A percentile compares a stretch with the other conserved stretches of the same genome.
Conservation (phyloP, 768 basidiomycete genomes). For the Mycena rebaudengoi region DNA sequence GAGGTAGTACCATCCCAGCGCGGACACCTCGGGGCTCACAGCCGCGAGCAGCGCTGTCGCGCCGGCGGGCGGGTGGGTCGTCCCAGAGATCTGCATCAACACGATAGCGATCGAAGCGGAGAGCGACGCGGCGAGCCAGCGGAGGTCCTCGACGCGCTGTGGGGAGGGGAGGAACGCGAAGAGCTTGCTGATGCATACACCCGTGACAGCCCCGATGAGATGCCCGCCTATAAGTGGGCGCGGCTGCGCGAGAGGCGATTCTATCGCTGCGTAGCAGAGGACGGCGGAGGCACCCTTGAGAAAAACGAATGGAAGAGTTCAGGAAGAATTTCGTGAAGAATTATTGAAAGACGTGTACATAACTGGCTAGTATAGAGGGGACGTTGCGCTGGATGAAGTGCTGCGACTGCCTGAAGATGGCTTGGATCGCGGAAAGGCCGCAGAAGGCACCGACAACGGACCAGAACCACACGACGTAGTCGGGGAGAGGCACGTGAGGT, state of each 20-base stretch:
- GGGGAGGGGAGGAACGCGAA: constrained; percentile 55
- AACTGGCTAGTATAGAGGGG: constrained; percentile 57
- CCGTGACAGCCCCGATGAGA: constrained; percentile 56
- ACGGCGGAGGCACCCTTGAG: constrained; percentile 63
- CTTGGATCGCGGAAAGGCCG: constrained; percentile 59
- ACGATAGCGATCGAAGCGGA: constrained; percentile 53
- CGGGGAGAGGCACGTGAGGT: constrained; percentile 39
- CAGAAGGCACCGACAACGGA: constrained; percentile 62
- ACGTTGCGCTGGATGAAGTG: constrained; percentile 57
- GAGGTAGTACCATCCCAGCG: constrained; percentile 62
- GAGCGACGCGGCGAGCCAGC: constrained; percentile 59
- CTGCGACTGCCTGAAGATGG: constrained; percentile 54
- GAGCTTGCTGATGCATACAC: constrained; percentile 60
- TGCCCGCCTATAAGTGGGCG: constrained; percentile 60
- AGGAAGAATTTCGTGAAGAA: no score
- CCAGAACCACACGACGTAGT: constrained; percentile 57
- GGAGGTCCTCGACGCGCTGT: constrained; percentile 49
- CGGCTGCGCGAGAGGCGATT: constrained; percentile 62
- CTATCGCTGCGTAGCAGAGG: constrained; percentile 61
- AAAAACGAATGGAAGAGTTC: no score
- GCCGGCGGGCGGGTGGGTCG: constrained; percentile 65
- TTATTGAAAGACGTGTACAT: constrained; percentile 44
- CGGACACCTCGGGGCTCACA: constrained; percentile 48
- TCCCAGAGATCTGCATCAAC: constrained; percentile 60
- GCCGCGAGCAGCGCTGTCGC: constrained; percentile 63